A percentile compares a stretch with the other conserved stretches of the same genome.
Evolutionary conservation across 2,329 filamentous ascomycete genomes (phyloP).

Genomic region (Talaromyces marneffei): DNA sequence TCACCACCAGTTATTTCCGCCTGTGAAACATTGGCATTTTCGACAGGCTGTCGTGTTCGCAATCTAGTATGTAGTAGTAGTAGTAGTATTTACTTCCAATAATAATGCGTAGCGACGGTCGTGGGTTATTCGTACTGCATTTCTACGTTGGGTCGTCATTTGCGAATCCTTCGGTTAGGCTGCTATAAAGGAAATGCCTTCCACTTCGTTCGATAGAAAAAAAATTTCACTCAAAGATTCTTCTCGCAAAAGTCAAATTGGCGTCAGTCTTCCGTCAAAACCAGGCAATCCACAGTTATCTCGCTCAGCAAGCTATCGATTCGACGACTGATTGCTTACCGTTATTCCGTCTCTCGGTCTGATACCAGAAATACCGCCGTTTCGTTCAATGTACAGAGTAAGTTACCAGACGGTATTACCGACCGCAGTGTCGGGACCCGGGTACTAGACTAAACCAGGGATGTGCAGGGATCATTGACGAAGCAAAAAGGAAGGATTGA

Average conservation of each 20-base stretch:
- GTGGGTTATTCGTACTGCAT: not conserved
- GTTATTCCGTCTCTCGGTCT: not conserved
- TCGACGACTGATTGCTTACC: not conserved
- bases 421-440: constrained; percentile 14
- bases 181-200: not conserved
- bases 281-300: not conserved
- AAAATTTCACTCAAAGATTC: not conserved
- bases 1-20: not conserved
- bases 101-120: not conserved
- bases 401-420: constrained; percentile 9
- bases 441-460: not conserved
- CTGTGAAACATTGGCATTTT: not conserved
- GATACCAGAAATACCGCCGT: not conserved
- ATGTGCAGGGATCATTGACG: constrained; percentile 4
- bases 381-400: not conserved
- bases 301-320: not conserved
- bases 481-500: not conserved
- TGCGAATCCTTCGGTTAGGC: not conserved
- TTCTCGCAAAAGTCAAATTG: not conserved
- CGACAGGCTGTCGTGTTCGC: not conserved
- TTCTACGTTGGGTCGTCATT: not conserved
- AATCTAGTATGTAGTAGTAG: too few species aligned
- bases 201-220: not conserved
- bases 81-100: not conserved
- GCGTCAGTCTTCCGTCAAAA: constrained; percentile 5